A percentile compares a stretch with the other conserved stretches of the same genome.
phyloP scores from a whole-genome alignment of 2,329 filamentous ascomycete species.

The Penicillium sclerotiorum region DNA sequence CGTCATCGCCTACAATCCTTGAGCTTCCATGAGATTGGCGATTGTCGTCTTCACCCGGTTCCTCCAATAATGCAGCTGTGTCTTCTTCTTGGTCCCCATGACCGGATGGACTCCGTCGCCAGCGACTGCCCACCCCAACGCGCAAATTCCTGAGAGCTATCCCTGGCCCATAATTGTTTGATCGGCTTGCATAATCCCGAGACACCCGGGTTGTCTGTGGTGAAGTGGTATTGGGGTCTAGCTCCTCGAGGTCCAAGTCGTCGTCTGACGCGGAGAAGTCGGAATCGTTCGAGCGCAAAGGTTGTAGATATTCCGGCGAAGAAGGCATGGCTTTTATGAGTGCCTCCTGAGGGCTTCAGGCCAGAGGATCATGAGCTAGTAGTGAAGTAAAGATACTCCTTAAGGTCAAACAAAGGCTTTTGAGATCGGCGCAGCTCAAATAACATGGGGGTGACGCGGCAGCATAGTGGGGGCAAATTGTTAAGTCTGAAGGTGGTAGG shows the following conservation, averaged over 20 bases:
- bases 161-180: constrained; percentile 38
- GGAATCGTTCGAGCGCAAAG: constrained; percentile 35
- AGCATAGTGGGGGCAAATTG: constrained; percentile 15
- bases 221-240: constrained; percentile 41
- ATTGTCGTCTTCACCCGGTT: constrained; percentile 58
- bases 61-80: constrained; percentile 66
- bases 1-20: constrained; percentile 62
- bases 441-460: constrained; percentile 17
- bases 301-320: constrained; percentile 40
- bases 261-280: constrained; percentile 45
- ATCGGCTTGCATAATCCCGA: constrained; percentile 30
- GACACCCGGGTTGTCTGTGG: constrained; percentile 27
- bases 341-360: constrained; percentile 1
- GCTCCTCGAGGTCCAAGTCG: constrained; percentile 51
- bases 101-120: constrained; percentile 42
- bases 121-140: constrained; percentile 49
- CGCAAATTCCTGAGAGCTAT: constrained; percentile 55
- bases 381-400: constrained; percentile 15
- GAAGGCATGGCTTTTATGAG: constrained; percentile 35
- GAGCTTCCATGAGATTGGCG: constrained; percentile 64
- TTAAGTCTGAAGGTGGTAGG: not conserved
- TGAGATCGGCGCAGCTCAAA: constrained; percentile 14
- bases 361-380: constrained; percentile 15
- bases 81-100: constrained; percentile 59
- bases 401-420: constrained; percentile 19